Base-by-base conservation (phyloP, 2,329 filamentous ascomycete species). In the Thielaviopsis punctulata region DNA sequence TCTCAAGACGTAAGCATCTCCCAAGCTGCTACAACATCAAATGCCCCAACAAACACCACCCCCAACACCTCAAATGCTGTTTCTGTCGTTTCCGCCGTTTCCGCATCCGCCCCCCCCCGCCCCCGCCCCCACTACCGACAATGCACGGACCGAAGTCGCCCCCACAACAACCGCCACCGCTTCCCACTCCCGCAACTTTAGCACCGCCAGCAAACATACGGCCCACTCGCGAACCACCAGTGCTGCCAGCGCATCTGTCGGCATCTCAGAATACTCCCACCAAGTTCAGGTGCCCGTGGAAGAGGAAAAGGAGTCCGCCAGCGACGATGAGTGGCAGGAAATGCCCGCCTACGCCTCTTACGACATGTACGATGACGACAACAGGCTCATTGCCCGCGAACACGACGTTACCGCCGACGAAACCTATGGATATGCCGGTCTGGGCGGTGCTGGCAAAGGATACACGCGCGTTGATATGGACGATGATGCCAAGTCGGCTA, bases 391-490 rank as follows among this genome's bases (percentile, higher is more conserved):
- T 57, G 92, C 92, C 12, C 82, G 77, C 57, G 90, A 93, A 59
- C 82, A 83, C 54, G 79, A 83, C 25, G 77, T 81, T 13, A 82
- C 82, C 52, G 74, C 76, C n/a, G 82, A 73, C 33, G 75, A 82
- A 45, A 71, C 67, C 45, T 77, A 80, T 56, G 80, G 76, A 43
- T 94, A 94, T 60, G 77, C 73, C 21, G 82, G 82, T 13, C 74
- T 95, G 0, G 89, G 90, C 22, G 89, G 89, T 24, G 90, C 90
- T 8, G 88, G 88, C 39, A 95, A 88, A 66, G 92, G 92, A 4
- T 98, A 98, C 64, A 98, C 92, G 0, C 77, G 88, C 48, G 87
- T 98, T n/a, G 78, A 93, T 57, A 76, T 95, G 60, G 92, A 98
- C 60, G 92, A 98, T 57, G 92, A 98, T 65, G 89, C 82, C 13